phyloP scores from a whole-genome alignment of 2,329 filamentous ascomycete genomes.

The Penicillium frequentans region DNA sequence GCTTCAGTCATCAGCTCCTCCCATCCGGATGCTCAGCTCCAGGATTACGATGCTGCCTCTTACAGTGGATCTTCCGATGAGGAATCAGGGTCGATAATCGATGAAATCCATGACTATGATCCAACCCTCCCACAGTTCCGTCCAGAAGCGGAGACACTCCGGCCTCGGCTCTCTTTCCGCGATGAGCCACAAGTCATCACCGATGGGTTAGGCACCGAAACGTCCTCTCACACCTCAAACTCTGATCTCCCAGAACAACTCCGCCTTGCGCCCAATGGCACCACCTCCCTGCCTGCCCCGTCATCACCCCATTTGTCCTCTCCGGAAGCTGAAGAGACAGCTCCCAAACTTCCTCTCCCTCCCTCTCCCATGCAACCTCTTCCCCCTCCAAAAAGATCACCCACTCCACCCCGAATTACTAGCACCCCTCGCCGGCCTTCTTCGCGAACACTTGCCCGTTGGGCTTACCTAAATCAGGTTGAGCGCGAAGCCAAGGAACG shows the following conservation, averaged over 20 bases:
- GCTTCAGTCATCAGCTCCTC: slow-evolving; percentile 19
- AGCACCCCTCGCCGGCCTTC: slow-evolving; percentile 25
- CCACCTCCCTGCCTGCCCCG: slow-evolving; percentile 32
- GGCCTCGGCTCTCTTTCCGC: slow-evolving; percentile 23
- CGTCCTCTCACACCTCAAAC: slow-evolving; percentile 17
- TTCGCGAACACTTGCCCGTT: slow-evolving; percentile 44
- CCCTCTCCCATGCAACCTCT: slow-evolving; percentile 36
- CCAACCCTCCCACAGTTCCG: slow-evolving; percentile 50
- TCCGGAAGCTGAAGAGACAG: slow-evolving; percentile 34
- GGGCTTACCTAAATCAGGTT: slow-evolving; percentile 57
- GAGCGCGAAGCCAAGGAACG: slow-evolving; percentile 68
- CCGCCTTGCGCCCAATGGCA: slow-evolving; percentile 40
- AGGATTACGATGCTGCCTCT: slow-evolving; percentile 1
- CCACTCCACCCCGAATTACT: slow-evolving; percentile 15
- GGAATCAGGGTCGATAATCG: neutral
- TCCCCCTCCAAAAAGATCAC: slow-evolving; percentile 25
- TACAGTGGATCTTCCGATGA: slow-evolving; percentile 4
- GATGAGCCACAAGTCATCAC: slow-evolving; percentile 7
- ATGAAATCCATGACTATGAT: slow-evolving; percentile 27
- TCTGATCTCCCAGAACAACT: slow-evolving; percentile 31
- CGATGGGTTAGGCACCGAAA: neutral
- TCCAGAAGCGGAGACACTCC: slow-evolving; percentile 36
- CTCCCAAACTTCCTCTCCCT: slow-evolving; percentile 34
- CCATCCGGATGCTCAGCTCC: slow-evolving; percentile 8
- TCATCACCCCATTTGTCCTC: slow-evolving; percentile 31